A percentile compares a stretch with the other conserved stretches of the same genome.
These are phyloP conservation scores for Ammopiptanthus mongolicus DNA, from an alignment of 306 rosid genomes.

Conservation along the genomic window DNA sequence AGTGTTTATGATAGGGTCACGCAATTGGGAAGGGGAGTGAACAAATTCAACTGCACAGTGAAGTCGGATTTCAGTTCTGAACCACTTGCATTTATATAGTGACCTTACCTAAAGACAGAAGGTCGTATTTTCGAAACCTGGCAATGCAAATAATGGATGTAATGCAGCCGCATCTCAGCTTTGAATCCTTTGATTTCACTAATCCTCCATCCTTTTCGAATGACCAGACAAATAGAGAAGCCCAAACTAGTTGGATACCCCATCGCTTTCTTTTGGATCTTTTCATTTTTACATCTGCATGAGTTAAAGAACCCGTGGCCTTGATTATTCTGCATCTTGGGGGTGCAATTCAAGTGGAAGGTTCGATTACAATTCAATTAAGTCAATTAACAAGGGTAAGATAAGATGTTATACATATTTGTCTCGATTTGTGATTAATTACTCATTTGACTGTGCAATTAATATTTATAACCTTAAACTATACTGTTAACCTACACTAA, in stretches of 20 bases:
- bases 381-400: too few relatives aligned
- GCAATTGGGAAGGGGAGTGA: neutral
- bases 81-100: neutral
- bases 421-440: too few relatives aligned
- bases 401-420: too few relatives aligned
- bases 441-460: too few relatives aligned
- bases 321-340: neutral
- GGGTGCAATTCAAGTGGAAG: neutral
- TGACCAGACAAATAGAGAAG: neutral
- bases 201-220: neutral
- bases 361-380: neutral
- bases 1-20: constrained; percentile 3
- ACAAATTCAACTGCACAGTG: too few relatives aligned
- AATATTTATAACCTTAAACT: too few relatives aligned
- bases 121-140: neutral
- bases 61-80: neutral
- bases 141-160: neutral
- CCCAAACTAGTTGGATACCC: neutral
- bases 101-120: neutral
- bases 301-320: neutral
- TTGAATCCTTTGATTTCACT: neutral
- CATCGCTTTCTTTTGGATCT: constrained; percentile 3
- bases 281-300: neutral
- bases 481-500: too few relatives aligned
- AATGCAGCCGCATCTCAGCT: neutral